Base-by-base conservation (phyloP, 768 basidiomycete species). In the Boletus eberwhitei region DNA sequence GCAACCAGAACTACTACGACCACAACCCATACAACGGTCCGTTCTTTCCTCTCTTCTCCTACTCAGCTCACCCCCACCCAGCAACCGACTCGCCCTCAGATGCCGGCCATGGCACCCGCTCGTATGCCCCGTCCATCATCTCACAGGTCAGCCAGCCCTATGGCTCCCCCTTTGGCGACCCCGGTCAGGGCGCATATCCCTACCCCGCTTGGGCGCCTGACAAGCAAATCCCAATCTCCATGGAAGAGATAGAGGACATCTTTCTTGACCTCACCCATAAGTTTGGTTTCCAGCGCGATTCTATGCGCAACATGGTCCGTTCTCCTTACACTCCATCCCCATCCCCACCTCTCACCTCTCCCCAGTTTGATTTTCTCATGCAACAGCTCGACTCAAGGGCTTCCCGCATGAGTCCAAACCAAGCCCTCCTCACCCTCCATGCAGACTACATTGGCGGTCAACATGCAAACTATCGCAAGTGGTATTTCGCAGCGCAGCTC, bases 401-500 rank as follows among this genome's bases (percentile, higher is more conserved):
- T n/a, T 98, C 95, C 21, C 88, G 97, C 58, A 98, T 98, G 96
- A 84, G 90, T 8, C 94, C 97, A 12, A 90, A 90, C 69, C 95
- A 98, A 66, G 97, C 97, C 3, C 82, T 99, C 43, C 80, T 97
- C 58, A 98, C 97, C 36, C 81, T 99, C 22, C 97, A 99, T 69
- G 96, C 96, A 50, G 96, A 99, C 73, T 99, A 98, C 73, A 98
- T 99, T 57, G 97, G 97, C 53, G 97, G 97, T 43, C 91, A 93
- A 67, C 90, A 98, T 68, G 97, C 97, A 62, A 98, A 98, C 77
- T 98, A 98, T 73, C 90, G 97, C 71, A 98, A 98, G 74, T 98
- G 97, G 97, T 99, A 99, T 71, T 99, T 98, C 71, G 97, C 97
- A 36, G 94, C 96, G 13, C 97, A 99, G 70, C 89, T 99, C 71